phyloP scores from a whole-genome alignment of 139 green algal genomes.

The Haematococcus sp. region DNA sequence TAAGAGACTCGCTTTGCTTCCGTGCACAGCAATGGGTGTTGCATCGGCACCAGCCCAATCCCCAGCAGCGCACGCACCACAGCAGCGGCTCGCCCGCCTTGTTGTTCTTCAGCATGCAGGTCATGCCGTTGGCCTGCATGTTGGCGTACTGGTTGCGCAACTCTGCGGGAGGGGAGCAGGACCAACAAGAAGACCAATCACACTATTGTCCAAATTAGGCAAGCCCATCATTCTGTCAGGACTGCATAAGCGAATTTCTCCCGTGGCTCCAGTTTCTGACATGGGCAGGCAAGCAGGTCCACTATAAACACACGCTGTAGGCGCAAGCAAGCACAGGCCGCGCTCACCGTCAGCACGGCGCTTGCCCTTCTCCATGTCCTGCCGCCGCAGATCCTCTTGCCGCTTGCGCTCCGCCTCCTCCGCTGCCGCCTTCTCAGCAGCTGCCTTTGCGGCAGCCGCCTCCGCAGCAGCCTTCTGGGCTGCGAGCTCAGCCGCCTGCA shows the following conservation, averaged over 20 bases:
- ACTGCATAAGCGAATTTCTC: too few relatives aligned
- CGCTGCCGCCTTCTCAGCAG: conserved; percentile 23
- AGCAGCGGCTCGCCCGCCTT: conserved; percentile 13
- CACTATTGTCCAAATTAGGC: too few relatives aligned
- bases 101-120: neutral
- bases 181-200: too few relatives aligned
- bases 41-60: too few relatives aligned
- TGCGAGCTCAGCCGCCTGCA: neutral
- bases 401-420: conserved; percentile 32
- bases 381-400: conserved; percentile 29
- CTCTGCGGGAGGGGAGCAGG: conserved; percentile 5
- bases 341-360: conserved; percentile 2
- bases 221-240: too few relatives aligned
- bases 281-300: too few relatives aligned
- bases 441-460: neutral
- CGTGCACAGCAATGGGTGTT: too few relatives aligned
- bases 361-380: conserved; percentile 17
- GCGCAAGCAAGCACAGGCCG: neutral
- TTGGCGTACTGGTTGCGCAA: conserved; percentile 25
- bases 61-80: conserved; percentile 18
- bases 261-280: too few relatives aligned
- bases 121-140: conserved; percentile 21
- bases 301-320: neutral
- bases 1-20: too few relatives aligned
- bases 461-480: neutral